phyloP scores from a whole-genome alignment of 1,284 basidiomycete genomes.

The Leccinum pachyderme region DNA sequence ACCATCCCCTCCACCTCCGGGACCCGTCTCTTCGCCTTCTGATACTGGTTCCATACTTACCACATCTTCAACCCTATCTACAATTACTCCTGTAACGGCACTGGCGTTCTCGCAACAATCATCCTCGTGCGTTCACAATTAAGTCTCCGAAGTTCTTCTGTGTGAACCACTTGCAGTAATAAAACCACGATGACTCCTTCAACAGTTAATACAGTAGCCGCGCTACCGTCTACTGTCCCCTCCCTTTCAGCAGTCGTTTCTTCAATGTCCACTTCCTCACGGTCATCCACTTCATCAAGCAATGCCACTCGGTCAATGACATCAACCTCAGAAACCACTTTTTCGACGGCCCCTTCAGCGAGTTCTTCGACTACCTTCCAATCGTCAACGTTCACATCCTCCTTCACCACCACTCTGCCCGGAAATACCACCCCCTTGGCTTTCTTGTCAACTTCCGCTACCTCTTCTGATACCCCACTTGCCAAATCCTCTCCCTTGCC shows the following conservation, averaged over 20 bases:
- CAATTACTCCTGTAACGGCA: slow-evolving; percentile 9
- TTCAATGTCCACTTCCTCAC: slow-evolving; percentile 10
- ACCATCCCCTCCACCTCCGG: slow-evolving; percentile 3
- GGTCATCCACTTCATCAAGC: slow-evolving; percentile 8
- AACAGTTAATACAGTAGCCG: slow-evolving; percentile 4
- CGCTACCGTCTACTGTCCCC: slow-evolving; percentile 4
- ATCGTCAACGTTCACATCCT: slow-evolving; percentile 2
- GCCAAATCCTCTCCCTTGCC: slow-evolving; percentile 15
- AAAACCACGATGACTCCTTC: slow-evolving; percentile 15
- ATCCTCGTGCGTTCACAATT: slow-evolving; percentile 25
- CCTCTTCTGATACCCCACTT: slow-evolving; percentile 6
- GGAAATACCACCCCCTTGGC: slow-evolving; percentile 8
- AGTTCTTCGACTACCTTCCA: slow-evolving; percentile 5
- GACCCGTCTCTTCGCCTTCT: neutral
- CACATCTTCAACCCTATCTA: slow-evolving; percentile 3
- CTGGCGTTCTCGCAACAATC: slow-evolving; percentile 11
- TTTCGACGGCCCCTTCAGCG: slow-evolving; percentile 12
- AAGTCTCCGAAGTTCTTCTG: slow-evolving; percentile 4
- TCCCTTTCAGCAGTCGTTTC: slow-evolving; percentile 8
- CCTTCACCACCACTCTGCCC: slow-evolving; percentile 7
- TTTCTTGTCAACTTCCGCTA: neutral
- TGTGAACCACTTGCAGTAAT: slow-evolving; percentile 19
- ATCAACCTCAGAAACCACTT: slow-evolving; percentile 6
- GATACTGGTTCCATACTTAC: slow-evolving; percentile 7
- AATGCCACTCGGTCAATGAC: slow-evolving; percentile 6